Conservation (phyloP, 164 flowering plant species). For the Buxus sempervirens region DNA sequence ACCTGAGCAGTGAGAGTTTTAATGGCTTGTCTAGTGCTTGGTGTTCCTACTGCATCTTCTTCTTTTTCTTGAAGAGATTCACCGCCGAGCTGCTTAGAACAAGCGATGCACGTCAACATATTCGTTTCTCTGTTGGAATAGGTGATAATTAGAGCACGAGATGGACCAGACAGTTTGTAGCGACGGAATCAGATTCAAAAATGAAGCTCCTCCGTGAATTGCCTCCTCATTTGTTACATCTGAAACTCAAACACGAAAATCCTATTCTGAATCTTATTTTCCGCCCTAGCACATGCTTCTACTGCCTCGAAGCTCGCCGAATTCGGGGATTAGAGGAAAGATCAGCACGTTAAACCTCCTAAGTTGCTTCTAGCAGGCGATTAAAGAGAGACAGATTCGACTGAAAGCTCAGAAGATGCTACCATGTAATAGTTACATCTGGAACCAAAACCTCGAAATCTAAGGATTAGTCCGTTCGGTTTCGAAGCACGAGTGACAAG, state of each 20-base stretch:
- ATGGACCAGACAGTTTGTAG: background rate
- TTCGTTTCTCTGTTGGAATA: slow-evolving; percentile 8
- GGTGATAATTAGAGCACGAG: background rate
- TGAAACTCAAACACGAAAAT: background rate
- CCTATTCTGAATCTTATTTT: no score
- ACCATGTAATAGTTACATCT: background rate
- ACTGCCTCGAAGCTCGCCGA: no score
- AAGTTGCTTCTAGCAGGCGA: background rate
- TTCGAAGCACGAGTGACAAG: slow-evolving; percentile 1
- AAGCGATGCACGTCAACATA: slow-evolving; percentile 91
- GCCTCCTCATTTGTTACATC: background rate
- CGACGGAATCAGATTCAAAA: background rate
- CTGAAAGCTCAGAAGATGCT: background rate
- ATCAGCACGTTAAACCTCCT: no score
- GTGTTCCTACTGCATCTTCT: slow-evolving; percentile 40
- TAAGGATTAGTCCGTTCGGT: background rate
- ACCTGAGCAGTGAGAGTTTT: slow-evolving; percentile 81
- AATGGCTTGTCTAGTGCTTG: slow-evolving; percentile 57
- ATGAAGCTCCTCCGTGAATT: background rate
- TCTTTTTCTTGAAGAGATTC: slow-evolving; percentile 50
- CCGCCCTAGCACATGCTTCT: no score
- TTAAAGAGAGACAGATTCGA: no score
- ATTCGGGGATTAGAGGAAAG: no score
- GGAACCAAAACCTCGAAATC: slow-evolving; percentile 13
- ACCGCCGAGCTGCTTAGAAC: slow-evolving; percentile 64